phyloP scores from a whole-genome alignment of 495 filamentous ascomycete genomes.

The Hypoxylon trugodes region DNA sequence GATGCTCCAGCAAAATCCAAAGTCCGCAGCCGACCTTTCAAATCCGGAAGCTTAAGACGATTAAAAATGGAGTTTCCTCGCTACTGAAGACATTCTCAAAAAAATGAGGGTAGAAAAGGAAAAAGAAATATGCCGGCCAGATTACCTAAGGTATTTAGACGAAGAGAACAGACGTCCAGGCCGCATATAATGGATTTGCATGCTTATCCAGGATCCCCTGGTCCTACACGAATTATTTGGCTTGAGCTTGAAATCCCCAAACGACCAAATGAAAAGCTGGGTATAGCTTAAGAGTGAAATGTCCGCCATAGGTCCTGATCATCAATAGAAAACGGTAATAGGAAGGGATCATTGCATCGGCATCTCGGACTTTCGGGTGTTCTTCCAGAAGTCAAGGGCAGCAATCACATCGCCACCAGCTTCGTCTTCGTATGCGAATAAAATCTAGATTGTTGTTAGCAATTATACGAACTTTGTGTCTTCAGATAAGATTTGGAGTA shows the following conservation, averaged over 20 bases:
- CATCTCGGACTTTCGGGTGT: constrained; percentile 55
- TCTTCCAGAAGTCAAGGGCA: constrained; percentile 96
- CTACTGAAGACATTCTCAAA: constrained; percentile 40
- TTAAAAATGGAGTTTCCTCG: constrained; percentile 37
- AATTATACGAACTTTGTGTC: background rate
- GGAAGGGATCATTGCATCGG: constrained; percentile 17
- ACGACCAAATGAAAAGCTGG: constrained; percentile 19
- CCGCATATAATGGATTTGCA: constrained; percentile 23
- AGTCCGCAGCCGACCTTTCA: constrained; percentile 15
- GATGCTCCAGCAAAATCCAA: constrained; percentile 32
- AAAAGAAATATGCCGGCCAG: constrained; percentile 32
- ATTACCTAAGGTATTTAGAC: no score
- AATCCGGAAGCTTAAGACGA: constrained; percentile 29
- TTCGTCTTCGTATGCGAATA: constrained; percentile 96
- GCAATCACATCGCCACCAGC: constrained; percentile 92
- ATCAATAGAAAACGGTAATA: constrained; percentile 6
- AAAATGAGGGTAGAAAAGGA: constrained; percentile 29
- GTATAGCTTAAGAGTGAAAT: constrained; percentile 9
- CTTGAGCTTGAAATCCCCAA: constrained; percentile 16
- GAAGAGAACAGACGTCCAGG: constrained; percentile 6
- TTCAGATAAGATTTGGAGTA: constrained; percentile 28
- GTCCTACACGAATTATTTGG: constrained; percentile 30
- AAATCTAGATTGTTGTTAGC: constrained; percentile 25
- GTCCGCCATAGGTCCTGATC: constrained; percentile 11
- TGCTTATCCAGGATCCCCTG: constrained; percentile 38